phyloP scores from a whole-genome alignment of 805 yeast genomes.

The Kodamaea jinghongensis region DNA sequence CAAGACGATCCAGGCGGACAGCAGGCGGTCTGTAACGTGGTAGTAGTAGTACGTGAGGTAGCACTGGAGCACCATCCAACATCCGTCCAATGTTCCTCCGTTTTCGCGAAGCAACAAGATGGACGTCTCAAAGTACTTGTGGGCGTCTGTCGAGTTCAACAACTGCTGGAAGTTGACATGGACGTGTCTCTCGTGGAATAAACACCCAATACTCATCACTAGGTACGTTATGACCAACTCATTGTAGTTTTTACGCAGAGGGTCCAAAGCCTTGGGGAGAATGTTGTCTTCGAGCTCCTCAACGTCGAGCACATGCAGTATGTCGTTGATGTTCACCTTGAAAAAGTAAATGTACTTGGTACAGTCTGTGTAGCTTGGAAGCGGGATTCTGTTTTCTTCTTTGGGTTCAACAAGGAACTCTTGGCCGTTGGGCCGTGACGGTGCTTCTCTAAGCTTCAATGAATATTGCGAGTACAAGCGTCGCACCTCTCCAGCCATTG shows the following conservation, averaged over 20 bases:
- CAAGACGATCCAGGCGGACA: slow-evolving; percentile 10
- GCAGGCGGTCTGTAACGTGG: slow-evolving; percentile 1
- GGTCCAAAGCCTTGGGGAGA: not conserved
- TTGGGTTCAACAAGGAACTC: slow-evolving; percentile 1
- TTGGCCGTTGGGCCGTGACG: not conserved
- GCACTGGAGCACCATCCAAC: slow-evolving; percentile 7
- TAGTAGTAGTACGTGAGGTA: slow-evolving; percentile 7
- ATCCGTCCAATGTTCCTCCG: slow-evolving; percentile 5
- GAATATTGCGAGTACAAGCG: slow-evolving; percentile 2
- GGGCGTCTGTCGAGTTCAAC: slow-evolving; percentile 1
- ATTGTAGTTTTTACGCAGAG: not conserved
- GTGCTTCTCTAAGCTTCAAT: not conserved
- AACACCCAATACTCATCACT: slow-evolving; percentile 2
- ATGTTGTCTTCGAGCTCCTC: not conserved
- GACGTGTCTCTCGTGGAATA: slow-evolving; percentile 1
- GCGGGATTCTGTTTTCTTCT: slow-evolving; percentile 2
- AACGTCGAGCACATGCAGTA: slow-evolving; percentile 1
- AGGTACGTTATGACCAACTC: slow-evolving; percentile 1
- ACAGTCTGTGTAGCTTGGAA: not conserved
- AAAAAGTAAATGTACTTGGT: not conserved
- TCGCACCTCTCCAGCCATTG: slow-evolving; percentile 2
- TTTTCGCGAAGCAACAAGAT: slow-evolving; percentile 2
- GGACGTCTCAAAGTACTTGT: slow-evolving; percentile 6
- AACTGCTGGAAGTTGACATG: not conserved
- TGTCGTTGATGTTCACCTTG: slow-evolving; percentile 3